Percentiles rank a stretch among this genome's conserved stretches.
Conservation (phyloP, 805 yeast genomes). For the Yamadazyma ubonensis region DNA sequence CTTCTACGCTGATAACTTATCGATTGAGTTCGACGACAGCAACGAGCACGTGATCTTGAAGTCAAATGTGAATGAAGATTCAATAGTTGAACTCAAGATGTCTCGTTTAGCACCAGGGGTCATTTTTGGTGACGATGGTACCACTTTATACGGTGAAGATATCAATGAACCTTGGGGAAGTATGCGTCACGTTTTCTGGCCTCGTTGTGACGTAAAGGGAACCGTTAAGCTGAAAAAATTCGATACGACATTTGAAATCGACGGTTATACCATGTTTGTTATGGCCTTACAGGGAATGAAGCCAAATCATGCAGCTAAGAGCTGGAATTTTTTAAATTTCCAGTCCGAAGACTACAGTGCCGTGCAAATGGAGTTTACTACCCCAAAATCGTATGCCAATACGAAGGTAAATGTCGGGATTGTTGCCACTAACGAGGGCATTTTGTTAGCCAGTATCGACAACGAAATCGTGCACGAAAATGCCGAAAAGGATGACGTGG, state of each 20-base stretch:
- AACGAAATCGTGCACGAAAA: slow-evolving; percentile 61
- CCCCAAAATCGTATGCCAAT: slow-evolving; percentile 85
- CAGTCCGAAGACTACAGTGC: slow-evolving; percentile 74
- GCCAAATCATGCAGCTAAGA: slow-evolving; percentile 97
- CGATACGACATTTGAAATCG: slow-evolving; percentile 32
- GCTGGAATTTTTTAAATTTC: slow-evolving; percentile 93
- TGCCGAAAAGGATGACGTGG: slow-evolving; percentile 67
- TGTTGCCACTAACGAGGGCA: slow-evolving; percentile 60
- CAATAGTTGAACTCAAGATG: slow-evolving; percentile 67
- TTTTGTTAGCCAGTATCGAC: slow-evolving; percentile 61
- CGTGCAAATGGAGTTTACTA: slow-evolving; percentile 90
- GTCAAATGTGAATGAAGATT: slow-evolving; percentile 65
- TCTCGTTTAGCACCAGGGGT: slow-evolving; percentile 71
- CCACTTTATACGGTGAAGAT: slow-evolving; percentile 84
- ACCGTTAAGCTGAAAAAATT: slow-evolving; percentile 44
- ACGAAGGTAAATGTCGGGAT: slow-evolving; percentile 81
- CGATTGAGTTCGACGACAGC: slow-evolving; percentile 60
- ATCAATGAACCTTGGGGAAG: slow-evolving; percentile 89
- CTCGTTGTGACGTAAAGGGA: slow-evolving; percentile 75
- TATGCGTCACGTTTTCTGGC: slow-evolving; percentile 97
- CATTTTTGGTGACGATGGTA: slow-evolving; percentile 87
- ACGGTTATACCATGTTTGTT: slow-evolving; percentile 74
- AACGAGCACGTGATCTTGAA: slow-evolving; percentile 49
- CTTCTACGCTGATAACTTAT: slow-evolving; percentile 74
- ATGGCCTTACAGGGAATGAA: slow-evolving; percentile 99